These are phyloP conservation scores for Tolypocladium tropicale DNA, from an alignment of 2,329 filamentous ascomycete species.

Conservation along the genomic window DNA sequence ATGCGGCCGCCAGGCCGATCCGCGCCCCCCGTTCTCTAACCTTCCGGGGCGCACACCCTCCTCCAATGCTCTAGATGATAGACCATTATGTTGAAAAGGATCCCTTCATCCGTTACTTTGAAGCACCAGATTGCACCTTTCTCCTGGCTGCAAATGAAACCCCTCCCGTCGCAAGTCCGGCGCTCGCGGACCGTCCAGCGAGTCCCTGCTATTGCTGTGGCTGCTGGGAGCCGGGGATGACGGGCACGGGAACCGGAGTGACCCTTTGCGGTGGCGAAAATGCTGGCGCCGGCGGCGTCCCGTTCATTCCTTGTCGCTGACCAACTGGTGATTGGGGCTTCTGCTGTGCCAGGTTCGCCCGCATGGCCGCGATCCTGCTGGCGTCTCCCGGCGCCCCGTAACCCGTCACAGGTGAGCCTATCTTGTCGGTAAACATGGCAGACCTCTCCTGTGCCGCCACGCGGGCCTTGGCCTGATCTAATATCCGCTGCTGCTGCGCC, in stretches of 20 bases:
- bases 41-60: not conserved
- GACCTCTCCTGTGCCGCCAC: constrained; percentile 34
- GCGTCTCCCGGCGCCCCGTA: constrained; percentile 23
- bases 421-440: constrained; percentile 29
- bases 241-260: constrained; percentile 32
- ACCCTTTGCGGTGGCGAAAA: constrained; percentile 28
- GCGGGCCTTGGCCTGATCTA: constrained; percentile 40
- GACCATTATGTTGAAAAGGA: not conserved
- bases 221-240: constrained; percentile 26
- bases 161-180: not conserved
- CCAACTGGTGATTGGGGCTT: constrained; percentile 26
- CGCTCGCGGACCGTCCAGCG: not conserved
- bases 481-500: constrained; percentile 37
- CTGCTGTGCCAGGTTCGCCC: constrained; percentile 25
- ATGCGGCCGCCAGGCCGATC: not conserved
- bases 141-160: not conserved
- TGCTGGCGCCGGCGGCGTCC: constrained; percentile 18
- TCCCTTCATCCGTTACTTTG: not conserved
- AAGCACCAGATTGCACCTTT: not conserved
- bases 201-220: not conserved
- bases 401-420: constrained; percentile 36
- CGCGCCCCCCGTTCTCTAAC: not conserved
- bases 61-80: not conserved
- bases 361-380: constrained; percentile 19
- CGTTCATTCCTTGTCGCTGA: constrained; percentile 20